Evolutionary conservation across 768 basidiomycete species (phyloP), one percentile per base, ranked within the genome.

Genomic region (Amanita exitialis): DNA sequence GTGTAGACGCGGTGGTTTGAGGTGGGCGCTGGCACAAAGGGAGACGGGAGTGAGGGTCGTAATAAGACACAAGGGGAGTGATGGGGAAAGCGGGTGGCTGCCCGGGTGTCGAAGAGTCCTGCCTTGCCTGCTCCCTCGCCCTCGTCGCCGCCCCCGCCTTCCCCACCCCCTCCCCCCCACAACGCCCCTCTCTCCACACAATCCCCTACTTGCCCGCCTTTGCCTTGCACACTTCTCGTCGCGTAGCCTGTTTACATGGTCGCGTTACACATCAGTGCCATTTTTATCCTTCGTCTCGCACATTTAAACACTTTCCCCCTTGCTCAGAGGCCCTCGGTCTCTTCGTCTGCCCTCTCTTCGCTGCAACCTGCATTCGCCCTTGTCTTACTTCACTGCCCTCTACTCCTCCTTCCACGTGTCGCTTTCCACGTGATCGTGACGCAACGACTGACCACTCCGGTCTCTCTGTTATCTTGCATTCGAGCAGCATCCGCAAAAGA

Each of bases 61-160:
- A 66, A 67, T 67, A 66, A 70, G 67, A 66, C 67, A 65, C 66
- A 66, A 67, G 69, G 69, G 67, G 62, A 64, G 62, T 72, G 72
- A 72, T 70, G 76, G 71, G 72, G 41, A 42, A 71, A 71, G 67
- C 70, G 71, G 72, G 77, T 78, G 76, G 77, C 76, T 76, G 73
- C 72, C 62, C 70, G 74, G 75, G 73, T 70, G 74, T 70, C 69
- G 69, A 72, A 47, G 43, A 23, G 52, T 32, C 25, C 30, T 44
- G n/a, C 43, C 18, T 37, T 44, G n/a, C 43, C 18, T 37, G 39
- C 35, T 44, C 39, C 51, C 44, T 35, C 43, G 45, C 25, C 42
- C 49, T 55, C 35, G 20, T 27, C 47, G 20, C 37, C 52, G 20
- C 49, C 37, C 36, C 41, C 23, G 30, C 28, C 48, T 45, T 44